Conservation (phyloP, 2,329 filamentous ascomycete genomes). For the Cadophora gregata region DNA sequence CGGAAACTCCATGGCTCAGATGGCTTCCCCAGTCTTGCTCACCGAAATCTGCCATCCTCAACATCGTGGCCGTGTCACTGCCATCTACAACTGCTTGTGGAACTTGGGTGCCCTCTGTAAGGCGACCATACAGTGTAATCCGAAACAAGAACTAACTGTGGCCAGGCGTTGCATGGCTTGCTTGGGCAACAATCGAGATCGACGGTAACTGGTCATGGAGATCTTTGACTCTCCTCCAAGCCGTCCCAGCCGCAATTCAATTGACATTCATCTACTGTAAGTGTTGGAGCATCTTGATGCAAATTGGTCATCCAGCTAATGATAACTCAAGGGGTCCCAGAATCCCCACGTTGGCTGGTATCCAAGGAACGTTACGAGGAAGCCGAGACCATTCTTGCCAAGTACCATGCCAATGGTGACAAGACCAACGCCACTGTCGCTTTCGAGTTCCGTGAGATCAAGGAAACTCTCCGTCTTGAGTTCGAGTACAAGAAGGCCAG, state of each 20-base stretch:
- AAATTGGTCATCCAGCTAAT: neutral
- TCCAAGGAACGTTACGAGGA: constrained; percentile 59
- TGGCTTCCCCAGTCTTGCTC: constrained; percentile 67
- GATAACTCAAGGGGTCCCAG: constrained; percentile 51
- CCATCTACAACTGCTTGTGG: constrained; percentile 73
- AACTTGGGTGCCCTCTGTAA: constrained; percentile 58
- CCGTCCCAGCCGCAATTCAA: constrained; percentile 65
- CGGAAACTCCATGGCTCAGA: constrained; percentile 68
- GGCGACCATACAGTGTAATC: neutral
- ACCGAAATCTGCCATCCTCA: constrained; percentile 73
- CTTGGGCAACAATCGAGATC: constrained; percentile 66
- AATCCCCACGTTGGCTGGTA: constrained; percentile 67
- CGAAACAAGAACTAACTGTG: constrained; percentile 1
- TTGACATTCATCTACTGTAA: constrained; percentile 65
- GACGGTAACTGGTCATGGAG: constrained; percentile 70
- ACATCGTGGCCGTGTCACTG: constrained; percentile 68
- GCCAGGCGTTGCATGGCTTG: constrained; percentile 62
- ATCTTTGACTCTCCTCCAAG: constrained; percentile 68
- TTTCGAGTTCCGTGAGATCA: constrained; percentile 49
- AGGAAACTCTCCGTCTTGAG: constrained; percentile 40
- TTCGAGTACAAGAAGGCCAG: constrained; percentile 52
- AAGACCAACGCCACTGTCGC: constrained; percentile 55
- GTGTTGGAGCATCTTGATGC: neutral
- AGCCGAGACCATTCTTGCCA: constrained; percentile 57
- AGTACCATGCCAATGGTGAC: constrained; percentile 63